These are phyloP conservation scores for Sphaceloma murrayae DNA, from an alignment of 2,329 filamentous ascomycete species.

Conservation along the genomic window DNA sequence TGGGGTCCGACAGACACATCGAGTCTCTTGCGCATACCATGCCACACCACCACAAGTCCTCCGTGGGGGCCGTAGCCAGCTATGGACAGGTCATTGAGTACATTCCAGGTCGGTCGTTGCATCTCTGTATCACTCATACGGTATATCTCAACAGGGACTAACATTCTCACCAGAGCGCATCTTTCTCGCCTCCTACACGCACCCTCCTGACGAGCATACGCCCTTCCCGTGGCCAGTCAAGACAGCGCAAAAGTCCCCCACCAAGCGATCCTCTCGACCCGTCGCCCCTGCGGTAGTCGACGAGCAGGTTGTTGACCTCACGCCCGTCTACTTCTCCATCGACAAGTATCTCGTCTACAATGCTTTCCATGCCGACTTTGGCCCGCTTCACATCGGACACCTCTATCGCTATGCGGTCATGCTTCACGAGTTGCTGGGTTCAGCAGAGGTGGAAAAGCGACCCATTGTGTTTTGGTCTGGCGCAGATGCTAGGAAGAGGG, in stretches of 20 bases:
- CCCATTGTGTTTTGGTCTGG: conserved; percentile 95
- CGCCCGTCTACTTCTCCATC: conserved; percentile 90
- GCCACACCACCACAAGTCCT: conserved; percentile 25
- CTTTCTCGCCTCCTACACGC: conserved; percentile 86
- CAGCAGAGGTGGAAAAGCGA: conserved; percentile 78
- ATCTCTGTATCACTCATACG: too few relatives aligned
- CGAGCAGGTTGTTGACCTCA: conserved; percentile 44
- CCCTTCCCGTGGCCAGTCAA: conserved; percentile 70
- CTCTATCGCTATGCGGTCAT: conserved; percentile 92
- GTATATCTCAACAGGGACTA: too few relatives aligned
- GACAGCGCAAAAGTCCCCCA: conserved; percentile 53
- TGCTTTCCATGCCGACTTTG: conserved; percentile 97
- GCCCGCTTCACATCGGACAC: conserved; percentile 92
- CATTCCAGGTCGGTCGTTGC: conserved; percentile 64
- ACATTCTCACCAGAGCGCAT: conserved; percentile 72
- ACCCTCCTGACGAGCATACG: conserved; percentile 69
- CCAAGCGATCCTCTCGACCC: conserved; percentile 59
- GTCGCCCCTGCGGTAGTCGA: conserved; percentile 14
- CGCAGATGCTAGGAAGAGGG: conserved; percentile 84
- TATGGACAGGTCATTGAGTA: conserved; percentile 91
- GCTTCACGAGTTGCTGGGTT: conserved; percentile 88
- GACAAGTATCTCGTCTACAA: conserved; percentile 88
- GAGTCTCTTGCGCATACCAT: conserved; percentile 20
- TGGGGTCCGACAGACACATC: conserved; percentile 7
- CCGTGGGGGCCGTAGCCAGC: conserved; percentile 38